Evolutionary conservation across 495 filamentous ascomycete genomes (phyloP).

Genomic region (Evernia prunastri): DNA sequence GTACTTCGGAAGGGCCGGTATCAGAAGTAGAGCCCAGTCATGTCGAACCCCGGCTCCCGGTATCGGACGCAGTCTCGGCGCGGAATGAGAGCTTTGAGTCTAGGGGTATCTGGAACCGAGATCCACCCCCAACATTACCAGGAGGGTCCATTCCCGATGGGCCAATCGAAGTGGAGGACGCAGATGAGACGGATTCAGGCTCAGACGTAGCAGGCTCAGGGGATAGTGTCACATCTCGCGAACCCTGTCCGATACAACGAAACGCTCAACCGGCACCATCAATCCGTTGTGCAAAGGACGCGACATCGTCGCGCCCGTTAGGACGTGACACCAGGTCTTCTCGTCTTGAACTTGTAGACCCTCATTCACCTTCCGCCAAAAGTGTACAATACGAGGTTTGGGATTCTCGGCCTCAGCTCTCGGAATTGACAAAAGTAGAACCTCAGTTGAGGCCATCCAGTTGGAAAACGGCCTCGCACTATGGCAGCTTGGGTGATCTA

Average conservation of each 20-base stretch:
- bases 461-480: not conserved
- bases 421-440: not conserved
- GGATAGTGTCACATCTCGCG: slow-evolving; percentile 1
- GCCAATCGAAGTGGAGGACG: not conserved
- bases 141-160: not conserved
- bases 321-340: not conserved
- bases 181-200: not conserved
- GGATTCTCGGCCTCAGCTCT: not conserved
- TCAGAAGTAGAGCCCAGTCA: not conserved
- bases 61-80: not conserved
- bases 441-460: not conserved
- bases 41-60: not conserved
- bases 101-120: not conserved
- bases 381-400: not conserved
- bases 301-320: not conserved
- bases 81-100: not conserved
- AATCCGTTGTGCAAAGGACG: not conserved
- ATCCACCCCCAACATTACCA: not conserved
- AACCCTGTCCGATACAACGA: not conserved
- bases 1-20: not conserved
- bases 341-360: not conserved
- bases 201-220: not conserved
- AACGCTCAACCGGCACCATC: not conserved
- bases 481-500: not conserved
- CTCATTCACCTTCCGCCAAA: not conserved